phyloP scores from a whole-genome alignment of 2,329 filamentous ascomycete genomes.

The Alternaria gansuensis region DNA sequence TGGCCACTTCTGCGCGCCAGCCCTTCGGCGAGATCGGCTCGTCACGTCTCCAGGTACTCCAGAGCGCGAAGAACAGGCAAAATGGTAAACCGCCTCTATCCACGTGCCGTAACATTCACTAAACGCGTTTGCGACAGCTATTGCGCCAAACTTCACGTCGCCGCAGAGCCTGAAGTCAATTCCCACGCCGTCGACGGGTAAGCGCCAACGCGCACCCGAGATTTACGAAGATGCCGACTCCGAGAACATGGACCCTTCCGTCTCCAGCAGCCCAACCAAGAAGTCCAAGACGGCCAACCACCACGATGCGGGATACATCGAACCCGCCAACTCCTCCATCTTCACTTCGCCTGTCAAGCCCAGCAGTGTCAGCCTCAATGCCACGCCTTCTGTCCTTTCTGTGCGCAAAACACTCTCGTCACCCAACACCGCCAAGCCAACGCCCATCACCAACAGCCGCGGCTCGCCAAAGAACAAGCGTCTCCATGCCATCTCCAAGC shows the following conservation, averaged over 20 bases:
- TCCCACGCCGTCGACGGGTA: slow-evolving; percentile 48
- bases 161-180: slow-evolving; percentile 41
- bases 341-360: slow-evolving; percentile 40
- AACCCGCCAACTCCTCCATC: slow-evolving; percentile 55
- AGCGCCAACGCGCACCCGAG: slow-evolving; percentile 57
- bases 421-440: slow-evolving; percentile 54
- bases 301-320: slow-evolving; percentile 46
- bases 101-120: slow-evolving; percentile 20
- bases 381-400: slow-evolving; percentile 42
- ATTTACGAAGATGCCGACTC: slow-evolving; percentile 60
- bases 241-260: slow-evolving; percentile 67
- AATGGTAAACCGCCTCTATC: slow-evolving; percentile 58
- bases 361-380: slow-evolving; percentile 34
- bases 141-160: slow-evolving; percentile 46
- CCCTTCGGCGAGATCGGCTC: slow-evolving; percentile 78
- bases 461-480: slow-evolving; percentile 80
- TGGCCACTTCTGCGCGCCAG: slow-evolving; percentile 66
- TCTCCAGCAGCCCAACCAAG: slow-evolving; percentile 62
- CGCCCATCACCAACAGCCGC: slow-evolving; percentile 63
- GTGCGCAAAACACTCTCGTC: slow-evolving; percentile 54
- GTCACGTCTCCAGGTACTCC: slow-evolving; percentile 74
- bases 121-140: slow-evolving; percentile 41
- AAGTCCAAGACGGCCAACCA: slow-evolving; percentile 56
- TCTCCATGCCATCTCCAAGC: slow-evolving; percentile 71
- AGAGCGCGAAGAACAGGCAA: slow-evolving; percentile 80